Base-by-base conservation (phyloP, 129 eudicot species). In the Logfia minima region DNA sequence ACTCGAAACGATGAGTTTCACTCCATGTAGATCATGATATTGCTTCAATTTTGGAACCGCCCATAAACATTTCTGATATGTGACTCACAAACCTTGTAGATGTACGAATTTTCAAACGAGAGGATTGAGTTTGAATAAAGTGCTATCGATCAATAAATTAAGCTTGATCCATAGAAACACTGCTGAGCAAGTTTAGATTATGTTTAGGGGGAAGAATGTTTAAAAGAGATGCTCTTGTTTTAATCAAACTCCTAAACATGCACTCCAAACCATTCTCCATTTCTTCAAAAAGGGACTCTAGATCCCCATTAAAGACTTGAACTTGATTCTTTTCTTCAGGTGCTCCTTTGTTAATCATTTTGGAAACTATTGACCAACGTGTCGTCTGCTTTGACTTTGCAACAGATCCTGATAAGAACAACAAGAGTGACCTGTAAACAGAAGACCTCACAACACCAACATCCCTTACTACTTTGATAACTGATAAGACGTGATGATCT, bases 201-300 rank as follows among this genome's bases (percentile, higher is more conserved):
- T 77, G 80, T 62, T 83, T 74, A 63, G 83, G 80, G 23, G 86
- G 83, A 29, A 75, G 72, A 39, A 83, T 72, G 72, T 86, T 86
- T 67, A 88, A 59, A 24, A 88, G 84, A 64, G 83, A 83, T 7
- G 86, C 84, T 76, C 87, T 88, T 55, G 92, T 78, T 83, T 76
- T 81, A 19, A 82, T 84, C 77, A 88, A 75, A 60, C 82, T 78
- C 83, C 86, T 88, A 83, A 78, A 81, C 72, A 85, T 66, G 68
- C 66, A 63, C 68, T 81, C 84, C 75, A 88, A 76, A 58, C 83
- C 90, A 78, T 76, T 81, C 84, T 85, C 90, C 79, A 85, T 78
- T 63, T 72, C 78, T 68, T 80, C 81, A 72, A 85, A 71, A 51
- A 65, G 68, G 21, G 66, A 76, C 78, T 80, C 88, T 55, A 86